A percentile compares a stretch with the other conserved stretches of the same genome.
Conservation (phyloP, 163 green algal species). For the Scenedesmus sp. region DNA sequence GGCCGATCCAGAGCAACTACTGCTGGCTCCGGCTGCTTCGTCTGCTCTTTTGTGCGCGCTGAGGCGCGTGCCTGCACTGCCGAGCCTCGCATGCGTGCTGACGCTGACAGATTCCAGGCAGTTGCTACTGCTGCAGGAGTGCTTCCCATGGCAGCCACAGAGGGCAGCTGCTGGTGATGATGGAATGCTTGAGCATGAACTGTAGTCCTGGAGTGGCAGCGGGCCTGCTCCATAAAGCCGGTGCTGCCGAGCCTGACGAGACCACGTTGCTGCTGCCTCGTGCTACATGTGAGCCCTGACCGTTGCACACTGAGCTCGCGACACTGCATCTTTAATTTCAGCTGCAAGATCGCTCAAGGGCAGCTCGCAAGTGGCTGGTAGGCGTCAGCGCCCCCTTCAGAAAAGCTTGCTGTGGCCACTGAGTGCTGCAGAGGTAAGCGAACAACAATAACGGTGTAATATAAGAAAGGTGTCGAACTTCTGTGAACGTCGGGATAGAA, state of each 20-base stretch:
- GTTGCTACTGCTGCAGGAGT: not conserved
- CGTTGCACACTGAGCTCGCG: not conserved
- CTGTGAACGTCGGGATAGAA: not conserved
- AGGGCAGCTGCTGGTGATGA: not conserved
- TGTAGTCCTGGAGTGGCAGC: not conserved
- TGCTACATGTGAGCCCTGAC: not conserved
- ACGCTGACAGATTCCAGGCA: not conserved
- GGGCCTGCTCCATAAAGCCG: not conserved
- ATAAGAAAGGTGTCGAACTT: not conserved
- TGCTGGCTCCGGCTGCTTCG: not conserved
- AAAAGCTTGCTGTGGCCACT: not conserved
- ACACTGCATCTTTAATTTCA: not conserved
- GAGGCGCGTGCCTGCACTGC: not conserved
- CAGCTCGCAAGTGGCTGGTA: not conserved
- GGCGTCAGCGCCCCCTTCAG: not conserved
- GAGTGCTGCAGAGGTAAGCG: not conserved
- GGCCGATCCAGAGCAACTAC: not conserved
- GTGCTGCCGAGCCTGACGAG: not conserved
- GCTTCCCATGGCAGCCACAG: conserved; percentile 14
- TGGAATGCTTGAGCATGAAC: not conserved
- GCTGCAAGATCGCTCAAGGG: not conserved
- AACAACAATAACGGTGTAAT: not conserved
- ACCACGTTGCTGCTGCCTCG: not conserved
- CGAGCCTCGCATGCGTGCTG: not conserved
- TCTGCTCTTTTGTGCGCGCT: not conserved